Evolutionary conservation across 1,139 yeast species (phyloP), one percentile per base, ranked within the genome.

Genomic region (Diutina scorzettiae): DNA sequence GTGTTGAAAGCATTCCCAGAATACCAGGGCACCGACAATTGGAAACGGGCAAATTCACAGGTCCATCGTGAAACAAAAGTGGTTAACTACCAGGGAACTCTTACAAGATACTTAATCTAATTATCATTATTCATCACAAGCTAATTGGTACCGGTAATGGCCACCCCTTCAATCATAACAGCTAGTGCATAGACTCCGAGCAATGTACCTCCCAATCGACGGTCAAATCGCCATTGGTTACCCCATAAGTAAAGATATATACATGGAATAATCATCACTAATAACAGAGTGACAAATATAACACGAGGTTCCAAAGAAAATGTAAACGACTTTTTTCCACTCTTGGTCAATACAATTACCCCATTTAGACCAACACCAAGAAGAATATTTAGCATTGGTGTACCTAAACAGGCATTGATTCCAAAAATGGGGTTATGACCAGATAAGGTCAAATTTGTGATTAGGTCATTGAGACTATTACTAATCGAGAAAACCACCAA

Each of bases 321-420:
- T 20, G 16, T 11, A 7, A 34, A 23, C 19, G 11, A 23, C n/a
- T 5, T 12, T 16, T 34, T 16, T 4, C 24, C 27, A 12, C 8
- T 11, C 16, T 34, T 28, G 28, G 21, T n/a, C 17, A 34, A 23
- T 4, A 34, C 39, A 21, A 34, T 11, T 8, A 49, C 42, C 19
- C 69, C 68, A 52, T 66, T 67, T 11, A 59, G 50, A 0, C 73
- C 73, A 17, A 68, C 52, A 0, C 73, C 73, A 11, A 67, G 50
- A 43, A 67, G 51, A 2, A 65, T 60, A 14, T 63, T 50, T 12
- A 68, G 49, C 19, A 66, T 52, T 2, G 72, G 72, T 0, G 73
- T 63, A 0, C 73, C 72, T 39, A 68, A 51, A 47, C 71, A 66
- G 1, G 72, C 56, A 48, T 64, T 64, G 7, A 67, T 51, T 1